These are phyloP conservation scores for Pelargonium citronellum DNA, from an alignment of 441 rosid genomes.

Conservation along the genomic window DNA sequence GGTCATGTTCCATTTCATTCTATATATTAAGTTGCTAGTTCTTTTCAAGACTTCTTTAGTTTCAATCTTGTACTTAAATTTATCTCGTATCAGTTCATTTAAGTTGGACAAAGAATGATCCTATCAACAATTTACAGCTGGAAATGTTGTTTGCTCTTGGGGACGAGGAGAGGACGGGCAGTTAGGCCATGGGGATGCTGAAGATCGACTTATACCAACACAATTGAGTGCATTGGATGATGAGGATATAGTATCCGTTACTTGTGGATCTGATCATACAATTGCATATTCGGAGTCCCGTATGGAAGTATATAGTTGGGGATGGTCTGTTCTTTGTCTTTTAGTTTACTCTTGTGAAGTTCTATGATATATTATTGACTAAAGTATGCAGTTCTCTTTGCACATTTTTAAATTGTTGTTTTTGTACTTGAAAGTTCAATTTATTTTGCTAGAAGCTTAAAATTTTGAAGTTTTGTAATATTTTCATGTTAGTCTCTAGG, in stretches of 20 bases:
- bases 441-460: slow-evolving; percentile 1
- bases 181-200: slow-evolving; percentile 93
- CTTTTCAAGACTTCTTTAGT: neutral
- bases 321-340: slow-evolving; percentile 59
- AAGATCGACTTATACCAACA: slow-evolving; percentile 74
- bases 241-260: slow-evolving; percentile 54
- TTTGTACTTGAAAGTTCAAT: slow-evolving; percentile 5
- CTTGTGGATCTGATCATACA: slow-evolving; percentile 98
- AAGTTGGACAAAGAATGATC: slow-evolving; percentile 6
- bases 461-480: neutral
- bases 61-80: neutral
- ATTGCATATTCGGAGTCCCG: slow-evolving; percentile 62
- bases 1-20: neutral
- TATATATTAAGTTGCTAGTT: neutral
- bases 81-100: neutral
- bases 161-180: slow-evolving; percentile 99
- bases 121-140: slow-evolving; percentile 49
- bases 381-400: neutral
- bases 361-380: slow-evolving; percentile 1
- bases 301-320: slow-evolving; percentile 81
- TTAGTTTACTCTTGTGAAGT: neutral
- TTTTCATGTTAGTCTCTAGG: neutral
- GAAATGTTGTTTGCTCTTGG: slow-evolving; percentile 83
- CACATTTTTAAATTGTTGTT: slow-evolving; percentile 1
- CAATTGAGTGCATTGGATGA: slow-evolving; percentile 66